Evolutionary conservation across 495 filamentous ascomycete species (phyloP).

Genomic region (Hyaloscypha hepaticicola): DNA sequence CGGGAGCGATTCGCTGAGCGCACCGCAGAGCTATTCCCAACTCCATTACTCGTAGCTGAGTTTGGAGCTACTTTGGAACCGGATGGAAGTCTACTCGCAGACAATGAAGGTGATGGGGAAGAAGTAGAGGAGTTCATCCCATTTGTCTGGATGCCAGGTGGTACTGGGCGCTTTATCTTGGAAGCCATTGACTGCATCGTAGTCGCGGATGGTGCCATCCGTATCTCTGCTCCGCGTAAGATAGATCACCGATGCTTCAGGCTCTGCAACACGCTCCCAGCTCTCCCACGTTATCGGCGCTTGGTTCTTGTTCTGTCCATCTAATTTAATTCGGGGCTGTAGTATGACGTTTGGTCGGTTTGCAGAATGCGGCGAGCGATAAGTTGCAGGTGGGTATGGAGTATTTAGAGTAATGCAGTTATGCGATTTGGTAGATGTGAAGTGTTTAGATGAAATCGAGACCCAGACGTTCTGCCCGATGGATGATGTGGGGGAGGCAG

Average conservation of each 20-base stretch:
- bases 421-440: not conserved
- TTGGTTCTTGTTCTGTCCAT: slow-evolving; percentile 1
- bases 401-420: not conserved
- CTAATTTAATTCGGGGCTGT: not conserved
- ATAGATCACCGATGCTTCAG: not conserved
- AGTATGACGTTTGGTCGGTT: not conserved
- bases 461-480: not conserved
- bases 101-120: slow-evolving; percentile 65
- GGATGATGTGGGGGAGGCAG: slow-evolving; percentile 8
- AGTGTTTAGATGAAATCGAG: slow-evolving; percentile 6
- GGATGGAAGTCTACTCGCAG: slow-evolving; percentile 57
- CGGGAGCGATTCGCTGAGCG: slow-evolving; percentile 50
- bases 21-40: slow-evolving; percentile 38
- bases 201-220: slow-evolving; percentile 31
- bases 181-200: slow-evolving; percentile 21
- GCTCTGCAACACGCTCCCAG: slow-evolving; percentile 6
- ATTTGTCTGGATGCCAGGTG: slow-evolving; percentile 49
- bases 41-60: slow-evolving; percentile 45
- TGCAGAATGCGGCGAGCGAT: not conserved
- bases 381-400: not conserved
- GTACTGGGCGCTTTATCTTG: slow-evolving; percentile 74
- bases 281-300: slow-evolving; percentile 3
- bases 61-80: slow-evolving; percentile 45
- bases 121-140: slow-evolving; percentile 56
- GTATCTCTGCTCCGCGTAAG: not conserved